Conservation (phyloP, 164 flowering plant genomes). For the Kalanchoe fedtschenkoi region DNA sequence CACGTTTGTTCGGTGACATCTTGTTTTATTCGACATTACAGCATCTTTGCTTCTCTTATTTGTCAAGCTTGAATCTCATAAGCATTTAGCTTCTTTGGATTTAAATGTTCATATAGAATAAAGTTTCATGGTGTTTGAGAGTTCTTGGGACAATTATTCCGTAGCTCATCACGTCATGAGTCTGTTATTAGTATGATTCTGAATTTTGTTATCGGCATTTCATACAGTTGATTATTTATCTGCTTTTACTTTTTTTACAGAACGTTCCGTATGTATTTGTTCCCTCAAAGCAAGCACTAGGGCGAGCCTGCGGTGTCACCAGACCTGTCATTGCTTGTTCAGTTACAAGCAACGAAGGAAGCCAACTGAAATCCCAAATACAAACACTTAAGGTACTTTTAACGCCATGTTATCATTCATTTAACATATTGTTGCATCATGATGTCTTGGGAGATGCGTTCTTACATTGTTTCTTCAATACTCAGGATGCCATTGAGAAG, state of each 20-base stretch:
- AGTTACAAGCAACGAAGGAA: constrained; percentile 77
- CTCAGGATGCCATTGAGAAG: constrained; percentile 1
- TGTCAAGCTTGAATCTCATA: not conserved
- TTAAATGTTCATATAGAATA: no score
- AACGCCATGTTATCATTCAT: not conserved
- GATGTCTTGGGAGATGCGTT: not conserved
- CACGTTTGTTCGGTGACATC: not conserved
- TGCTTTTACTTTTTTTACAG: constrained; percentile 21
- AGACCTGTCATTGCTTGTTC: constrained; percentile 78
- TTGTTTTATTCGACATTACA: not conserved
- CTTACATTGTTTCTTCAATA: not conserved
- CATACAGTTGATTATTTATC: not conserved
- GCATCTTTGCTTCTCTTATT: not conserved
- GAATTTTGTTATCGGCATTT: not conserved
- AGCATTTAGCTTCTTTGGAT: not conserved
- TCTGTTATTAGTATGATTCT: not conserved
- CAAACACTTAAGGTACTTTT: constrained; percentile 49
- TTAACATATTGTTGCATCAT: not conserved
- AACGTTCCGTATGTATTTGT: constrained; percentile 82
- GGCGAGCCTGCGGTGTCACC: constrained; percentile 86
- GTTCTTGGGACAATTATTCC: no score
- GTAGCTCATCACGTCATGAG: not conserved
- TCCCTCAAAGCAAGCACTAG: constrained; percentile 83
- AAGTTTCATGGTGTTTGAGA: no score
- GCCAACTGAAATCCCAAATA: constrained; percentile 75